Conservation (phyloP, 2,329 filamentous ascomycete genomes). For the Fusarium zealandicum region DNA sequence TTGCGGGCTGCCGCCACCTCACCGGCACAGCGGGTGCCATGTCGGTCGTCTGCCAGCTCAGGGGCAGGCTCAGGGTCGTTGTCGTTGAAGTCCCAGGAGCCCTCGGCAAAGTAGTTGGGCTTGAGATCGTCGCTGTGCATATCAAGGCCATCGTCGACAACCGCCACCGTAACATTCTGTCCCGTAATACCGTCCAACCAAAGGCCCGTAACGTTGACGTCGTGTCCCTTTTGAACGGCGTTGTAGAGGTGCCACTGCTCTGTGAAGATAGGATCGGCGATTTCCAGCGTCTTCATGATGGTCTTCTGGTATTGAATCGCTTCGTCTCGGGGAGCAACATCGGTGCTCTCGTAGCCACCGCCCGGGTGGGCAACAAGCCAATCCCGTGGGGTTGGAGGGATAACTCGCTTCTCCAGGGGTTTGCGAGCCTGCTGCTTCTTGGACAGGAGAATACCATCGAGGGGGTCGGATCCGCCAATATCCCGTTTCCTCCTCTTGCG, state of each 20-base stretch:
- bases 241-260: constrained; percentile 98
- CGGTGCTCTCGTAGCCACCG: not conserved
- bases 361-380: constrained; percentile 17
- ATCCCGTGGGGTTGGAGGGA: constrained; percentile 50
- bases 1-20: constrained; percentile 94
- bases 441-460: constrained; percentile 79
- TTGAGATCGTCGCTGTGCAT: constrained; percentile 94
- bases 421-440: constrained; percentile 71
- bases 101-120: constrained; percentile 90
- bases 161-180: constrained; percentile 85
- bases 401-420: constrained; percentile 61
- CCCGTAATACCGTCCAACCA: constrained; percentile 94
- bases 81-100: constrained; percentile 97
- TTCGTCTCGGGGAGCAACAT: constrained; percentile 39
- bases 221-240: constrained; percentile 79
- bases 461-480: constrained; percentile 59
- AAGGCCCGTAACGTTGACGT: constrained; percentile 93
- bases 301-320: constrained; percentile 65
- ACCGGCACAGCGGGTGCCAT: constrained; percentile 93
- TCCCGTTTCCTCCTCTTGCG: constrained; percentile 69
- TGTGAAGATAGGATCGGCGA: constrained; percentile 87
- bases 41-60: constrained; percentile 81
- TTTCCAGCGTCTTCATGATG: constrained; percentile 72
- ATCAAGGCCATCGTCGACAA: constrained; percentile 95
- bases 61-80: constrained; percentile 79